Evolutionary conservation across 768 basidiomycete genomes (phyloP).

Genomic region (Tylopilus plumbeoviolaceoides): DNA sequence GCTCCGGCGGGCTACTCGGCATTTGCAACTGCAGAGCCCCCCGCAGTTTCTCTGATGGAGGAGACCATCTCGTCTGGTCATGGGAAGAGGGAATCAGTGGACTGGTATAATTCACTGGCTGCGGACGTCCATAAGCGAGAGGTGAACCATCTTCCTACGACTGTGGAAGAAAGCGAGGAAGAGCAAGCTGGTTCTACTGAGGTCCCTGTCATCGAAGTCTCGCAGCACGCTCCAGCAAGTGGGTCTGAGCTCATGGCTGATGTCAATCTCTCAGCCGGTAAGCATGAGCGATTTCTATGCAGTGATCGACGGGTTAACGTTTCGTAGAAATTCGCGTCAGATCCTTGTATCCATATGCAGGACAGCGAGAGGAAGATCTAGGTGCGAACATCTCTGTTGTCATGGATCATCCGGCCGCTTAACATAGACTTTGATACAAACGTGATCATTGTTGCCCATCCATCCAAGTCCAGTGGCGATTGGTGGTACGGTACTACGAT

Average conservation of each 20-base stretch:
- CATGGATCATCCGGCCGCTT: background rate
- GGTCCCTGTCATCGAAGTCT: slow-evolving; percentile 53
- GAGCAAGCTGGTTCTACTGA: slow-evolving; percentile 33
- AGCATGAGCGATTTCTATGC: no score
- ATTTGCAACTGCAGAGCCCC: slow-evolving; percentile 5
- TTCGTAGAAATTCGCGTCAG: slow-evolving; percentile 65
- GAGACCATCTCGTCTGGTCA: slow-evolving; percentile 24
- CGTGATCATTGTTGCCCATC: slow-evolving; percentile 71
- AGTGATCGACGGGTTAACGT: no score
- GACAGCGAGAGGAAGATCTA: slow-evolving; percentile 84
- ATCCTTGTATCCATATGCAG: slow-evolving; percentile 81
- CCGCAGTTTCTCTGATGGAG: slow-evolving; percentile 13
- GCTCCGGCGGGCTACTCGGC: background rate
- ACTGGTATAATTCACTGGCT: slow-evolving; percentile 88
- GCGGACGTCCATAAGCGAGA: slow-evolving; percentile 51
- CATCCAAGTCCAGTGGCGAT: slow-evolving; percentile 79
- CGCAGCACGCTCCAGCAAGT: slow-evolving; percentile 40
- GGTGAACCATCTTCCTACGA: slow-evolving; percentile 44
- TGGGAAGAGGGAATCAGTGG: slow-evolving; percentile 72
- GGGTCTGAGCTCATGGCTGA: slow-evolving; percentile 59
- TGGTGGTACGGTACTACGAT: slow-evolving; percentile 90
- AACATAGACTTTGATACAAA: slow-evolving; percentile 74
- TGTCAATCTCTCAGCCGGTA: slow-evolving; percentile 65
- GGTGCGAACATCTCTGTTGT: slow-evolving; percentile 45
- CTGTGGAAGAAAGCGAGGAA: slow-evolving; percentile 61